Conservation (phyloP, 164 flowering plant species). For the Warburgia ugandensis region DNA sequence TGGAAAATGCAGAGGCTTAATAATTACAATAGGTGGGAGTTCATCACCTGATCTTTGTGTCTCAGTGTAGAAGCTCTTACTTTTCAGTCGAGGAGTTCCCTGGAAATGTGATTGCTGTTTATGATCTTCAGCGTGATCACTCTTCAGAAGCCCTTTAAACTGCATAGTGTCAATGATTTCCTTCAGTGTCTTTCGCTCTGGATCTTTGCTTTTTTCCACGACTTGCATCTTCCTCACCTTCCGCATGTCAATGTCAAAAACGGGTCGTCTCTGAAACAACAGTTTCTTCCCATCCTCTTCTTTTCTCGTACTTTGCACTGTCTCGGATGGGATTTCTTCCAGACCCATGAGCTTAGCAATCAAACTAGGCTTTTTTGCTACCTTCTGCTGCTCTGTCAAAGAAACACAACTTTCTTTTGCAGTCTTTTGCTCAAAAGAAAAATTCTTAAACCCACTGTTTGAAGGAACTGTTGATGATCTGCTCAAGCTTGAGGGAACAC, state of each 20-base stretch:
- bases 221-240: slow-evolving; percentile 30
- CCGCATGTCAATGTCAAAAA: slow-evolving; percentile 41
- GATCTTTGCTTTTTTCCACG: slow-evolving; percentile 13
- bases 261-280: slow-evolving; percentile 19
- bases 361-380: slow-evolving; percentile 39
- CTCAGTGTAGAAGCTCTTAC: background rate
- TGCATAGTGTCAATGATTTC: slow-evolving; percentile 52
- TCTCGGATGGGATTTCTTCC: slow-evolving; percentile 43
- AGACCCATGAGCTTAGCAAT: slow-evolving; percentile 95
- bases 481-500: slow-evolving; percentile 54
- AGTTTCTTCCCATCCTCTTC: slow-evolving; percentile 17
- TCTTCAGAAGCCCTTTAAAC: slow-evolving; percentile 42
- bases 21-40: slow-evolving; percentile 67
- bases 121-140: slow-evolving; percentile 16
- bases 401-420: slow-evolving; percentile 19
- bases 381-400: slow-evolving; percentile 21
- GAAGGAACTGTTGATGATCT: slow-evolving; percentile 28
- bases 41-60: slow-evolving; percentile 18
- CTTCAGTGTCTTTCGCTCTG: slow-evolving; percentile 34
- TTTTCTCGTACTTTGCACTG: slow-evolving; percentile 14
- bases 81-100: slow-evolving; percentile 8
- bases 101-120: slow-evolving; percentile 7
- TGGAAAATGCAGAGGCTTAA: slow-evolving; percentile 44
- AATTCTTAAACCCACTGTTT: slow-evolving; percentile 8
- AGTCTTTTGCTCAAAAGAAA: background rate